phyloP scores from a whole-genome alignment of 1,284 basidiomycete species.

The Ustilago crameri region DNA sequence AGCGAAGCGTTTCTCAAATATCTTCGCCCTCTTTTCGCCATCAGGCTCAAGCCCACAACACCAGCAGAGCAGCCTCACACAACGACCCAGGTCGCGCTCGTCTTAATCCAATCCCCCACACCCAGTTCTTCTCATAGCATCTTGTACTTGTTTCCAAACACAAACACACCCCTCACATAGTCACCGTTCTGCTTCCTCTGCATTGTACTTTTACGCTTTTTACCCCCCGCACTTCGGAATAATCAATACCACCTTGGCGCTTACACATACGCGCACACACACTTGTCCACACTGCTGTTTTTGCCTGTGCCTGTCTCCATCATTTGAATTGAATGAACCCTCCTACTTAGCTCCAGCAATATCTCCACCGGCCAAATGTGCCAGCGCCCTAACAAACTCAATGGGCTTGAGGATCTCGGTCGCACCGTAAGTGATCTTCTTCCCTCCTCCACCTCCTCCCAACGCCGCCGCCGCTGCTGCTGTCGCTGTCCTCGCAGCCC shows the following conservation, averaged over 20 bases:
- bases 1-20: neutral
- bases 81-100: no score
- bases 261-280: neutral
- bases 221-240: neutral
- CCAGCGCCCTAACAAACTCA: slow-evolving; percentile 80
- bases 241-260: neutral
- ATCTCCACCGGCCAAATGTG: slow-evolving; percentile 37
- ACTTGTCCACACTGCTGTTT: neutral
- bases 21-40: slow-evolving; percentile 15
- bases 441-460: slow-evolving; percentile 65
- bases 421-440: slow-evolving; percentile 87
- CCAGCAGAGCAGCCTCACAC: no score
- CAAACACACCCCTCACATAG: no score
- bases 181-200: slow-evolving; percentile 1
- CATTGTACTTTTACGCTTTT: slow-evolving; percentile 26
- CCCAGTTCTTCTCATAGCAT: no score
- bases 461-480: slow-evolving; percentile 23
- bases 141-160: no score
- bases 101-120: neutral
- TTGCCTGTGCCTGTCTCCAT: no score
- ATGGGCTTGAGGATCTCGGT: slow-evolving; percentile 93
- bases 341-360: slow-evolving; percentile 17
- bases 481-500: slow-evolving; percentile 69
- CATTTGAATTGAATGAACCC: no score
- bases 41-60: neutral